phyloP scores from a whole-genome alignment of 1,139 yeast genomes.

The Protomyces lactucae-debilis region DNA sequence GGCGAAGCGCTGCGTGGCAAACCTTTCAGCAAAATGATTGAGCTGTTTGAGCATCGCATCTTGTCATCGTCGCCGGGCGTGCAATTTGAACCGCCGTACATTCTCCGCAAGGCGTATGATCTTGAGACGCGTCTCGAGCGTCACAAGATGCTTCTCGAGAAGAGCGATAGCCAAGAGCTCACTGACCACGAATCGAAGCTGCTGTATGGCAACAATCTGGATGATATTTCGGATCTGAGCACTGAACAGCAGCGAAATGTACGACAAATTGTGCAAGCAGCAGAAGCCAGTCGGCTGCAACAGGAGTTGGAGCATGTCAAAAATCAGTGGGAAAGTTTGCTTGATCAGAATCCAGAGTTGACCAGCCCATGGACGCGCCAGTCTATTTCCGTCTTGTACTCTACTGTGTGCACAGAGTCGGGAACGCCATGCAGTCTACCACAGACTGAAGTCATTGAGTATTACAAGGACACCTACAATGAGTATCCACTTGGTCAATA shows the following conservation, averaged over 20 bases:
- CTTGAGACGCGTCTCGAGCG: constrained; percentile 37
- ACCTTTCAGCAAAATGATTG: constrained; percentile 31
- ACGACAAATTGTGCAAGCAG: constrained; percentile 11
- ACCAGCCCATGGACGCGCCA: constrained; percentile 71
- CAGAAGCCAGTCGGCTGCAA: constrained; percentile 13
- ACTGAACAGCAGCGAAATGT: constrained; percentile 19
- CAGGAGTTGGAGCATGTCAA: constrained; percentile 31
- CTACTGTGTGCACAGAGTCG: constrained; percentile 75
- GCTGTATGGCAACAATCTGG: constrained; percentile 8
- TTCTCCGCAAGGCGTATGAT: constrained; percentile 46
- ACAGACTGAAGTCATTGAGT: constrained; percentile 71
- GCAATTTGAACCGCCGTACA: constrained; percentile 59
- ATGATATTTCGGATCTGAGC: constrained; percentile 14
- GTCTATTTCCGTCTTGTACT: constrained; percentile 67
- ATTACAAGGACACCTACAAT: constrained; percentile 64
- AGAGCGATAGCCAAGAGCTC: constrained; percentile 3
- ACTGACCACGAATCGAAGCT: constrained; percentile 7
- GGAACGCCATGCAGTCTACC: constrained; percentile 95
- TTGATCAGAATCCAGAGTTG: constrained; percentile 42
- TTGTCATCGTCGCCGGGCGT: constrained; percentile 76
- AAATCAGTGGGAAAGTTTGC: constrained; percentile 60
- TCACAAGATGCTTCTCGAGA: constrained; percentile 22
- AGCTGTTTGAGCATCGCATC: constrained; percentile 35
- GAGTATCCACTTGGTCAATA: constrained; percentile 88
- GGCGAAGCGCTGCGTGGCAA: constrained; percentile 20